phyloP scores from a whole-genome alignment of 352 stramenopile genomes.

The Pythium scleroteichum region DNA sequence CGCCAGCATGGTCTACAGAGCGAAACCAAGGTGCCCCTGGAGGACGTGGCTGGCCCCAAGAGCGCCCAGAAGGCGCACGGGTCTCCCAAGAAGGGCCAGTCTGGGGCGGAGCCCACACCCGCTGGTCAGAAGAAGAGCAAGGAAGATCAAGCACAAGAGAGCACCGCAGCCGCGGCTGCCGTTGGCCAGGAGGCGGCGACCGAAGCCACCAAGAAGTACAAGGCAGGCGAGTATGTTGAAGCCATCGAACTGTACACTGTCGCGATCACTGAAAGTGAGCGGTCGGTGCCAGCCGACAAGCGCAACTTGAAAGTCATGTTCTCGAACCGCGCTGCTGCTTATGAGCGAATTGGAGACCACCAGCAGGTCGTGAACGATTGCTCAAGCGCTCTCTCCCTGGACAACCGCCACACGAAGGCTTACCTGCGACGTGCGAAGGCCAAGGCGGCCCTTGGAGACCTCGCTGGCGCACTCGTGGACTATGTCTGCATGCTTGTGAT shows the following conservation, averaged over 20 bases:
- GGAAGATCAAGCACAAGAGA: slow-evolving; percentile 16
- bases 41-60: slow-evolving; percentile 29
- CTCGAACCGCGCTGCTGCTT: slow-evolving; percentile 77
- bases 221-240: slow-evolving; percentile 62
- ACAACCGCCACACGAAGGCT: slow-evolving; percentile 78
- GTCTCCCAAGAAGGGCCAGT: slow-evolving; percentile 34
- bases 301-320: slow-evolving; percentile 88
- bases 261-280: slow-evolving; percentile 63
- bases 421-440: slow-evolving; percentile 79
- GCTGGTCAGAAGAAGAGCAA: slow-evolving; percentile 31
- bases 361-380: slow-evolving; percentile 65
- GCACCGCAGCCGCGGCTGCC: slow-evolving; percentile 23
- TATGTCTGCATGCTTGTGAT: slow-evolving; percentile 81
- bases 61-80: slow-evolving; percentile 21
- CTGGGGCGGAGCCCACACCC: slow-evolving; percentile 25
- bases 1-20: slow-evolving; percentile 30
- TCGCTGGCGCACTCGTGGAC: slow-evolving; percentile 71
- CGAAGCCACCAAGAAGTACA: slow-evolving; percentile 78
- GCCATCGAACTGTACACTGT: slow-evolving; percentile 71
- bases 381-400: slow-evolving; percentile 51
- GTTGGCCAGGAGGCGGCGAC: slow-evolving; percentile 70
- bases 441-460: slow-evolving; percentile 44
- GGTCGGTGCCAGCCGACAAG: slow-evolving; percentile 53
- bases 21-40: slow-evolving; percentile 28
- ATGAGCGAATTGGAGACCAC: slow-evolving; percentile 69